Percentiles rank a stretch among this genome's conserved stretches.
These are phyloP conservation scores for Ogataea pilisensis DNA, from an alignment of 805 yeast genomes.

Conservation along the genomic window DNA sequence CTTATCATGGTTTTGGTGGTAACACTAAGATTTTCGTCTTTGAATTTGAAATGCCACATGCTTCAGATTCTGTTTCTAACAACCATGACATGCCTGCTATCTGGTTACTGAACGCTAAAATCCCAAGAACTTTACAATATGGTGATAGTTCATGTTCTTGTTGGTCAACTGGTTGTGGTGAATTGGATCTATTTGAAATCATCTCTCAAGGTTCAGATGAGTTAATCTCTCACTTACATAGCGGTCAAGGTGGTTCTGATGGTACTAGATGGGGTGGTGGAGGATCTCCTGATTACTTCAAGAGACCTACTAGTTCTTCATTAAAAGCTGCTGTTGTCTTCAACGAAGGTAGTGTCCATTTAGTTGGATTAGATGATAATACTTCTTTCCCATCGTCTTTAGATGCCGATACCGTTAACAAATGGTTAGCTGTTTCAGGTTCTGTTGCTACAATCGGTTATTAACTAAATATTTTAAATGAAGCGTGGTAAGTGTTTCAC, in stretches of 20 bases:
- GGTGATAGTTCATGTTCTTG: slow-evolving; percentile 85
- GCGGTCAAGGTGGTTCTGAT: slow-evolving; percentile 67
- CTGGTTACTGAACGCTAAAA: slow-evolving; percentile 92
- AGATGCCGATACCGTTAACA: slow-evolving; percentile 48
- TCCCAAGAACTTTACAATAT: slow-evolving; percentile 95
- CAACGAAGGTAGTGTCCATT: slow-evolving; percentile 49
- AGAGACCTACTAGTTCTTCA: slow-evolving; percentile 73
- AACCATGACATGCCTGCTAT: slow-evolving; percentile 97
- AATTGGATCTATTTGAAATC: slow-evolving; percentile 90
- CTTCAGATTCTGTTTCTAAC: slow-evolving; percentile 39
- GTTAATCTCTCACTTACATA: slow-evolving; percentile 79
- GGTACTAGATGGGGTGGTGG: slow-evolving; percentile 53
- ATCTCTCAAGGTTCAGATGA: slow-evolving; percentile 70
- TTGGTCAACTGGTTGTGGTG: slow-evolving; percentile 98
- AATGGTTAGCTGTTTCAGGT: slow-evolving; percentile 56
- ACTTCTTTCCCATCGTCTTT: slow-evolving; percentile 51
- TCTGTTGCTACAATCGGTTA: slow-evolving; percentile 35
- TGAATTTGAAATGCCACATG: slow-evolving; percentile 89
- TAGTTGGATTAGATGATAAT: slow-evolving; percentile 55
- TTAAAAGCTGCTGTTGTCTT: slow-evolving; percentile 91
- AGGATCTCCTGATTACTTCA: slow-evolving; percentile 85
- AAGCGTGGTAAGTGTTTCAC: too few relatives aligned
- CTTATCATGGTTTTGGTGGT: slow-evolving; percentile 88
- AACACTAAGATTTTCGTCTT: slow-evolving; percentile 79
- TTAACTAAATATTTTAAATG: too few relatives aligned